A percentile compares a stretch with the other conserved stretches of the same genome.
Conservation (phyloP, 257 asterid species). For the Solanum pennellii region DNA sequence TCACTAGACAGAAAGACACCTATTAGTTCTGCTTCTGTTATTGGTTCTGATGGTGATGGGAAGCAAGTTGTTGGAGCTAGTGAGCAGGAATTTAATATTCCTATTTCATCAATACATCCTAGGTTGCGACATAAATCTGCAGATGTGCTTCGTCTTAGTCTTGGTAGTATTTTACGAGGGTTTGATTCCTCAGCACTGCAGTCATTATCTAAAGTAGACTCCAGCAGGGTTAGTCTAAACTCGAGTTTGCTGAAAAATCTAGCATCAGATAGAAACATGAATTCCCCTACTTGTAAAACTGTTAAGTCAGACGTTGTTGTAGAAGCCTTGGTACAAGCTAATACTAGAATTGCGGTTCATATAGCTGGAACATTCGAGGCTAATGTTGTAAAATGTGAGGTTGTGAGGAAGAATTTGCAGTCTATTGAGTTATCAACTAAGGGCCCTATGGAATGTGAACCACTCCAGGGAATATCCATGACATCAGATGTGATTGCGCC, state of each 20-base stretch:
- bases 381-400: constrained; percentile 34
- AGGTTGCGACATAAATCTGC: constrained; percentile 17
- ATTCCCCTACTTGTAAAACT: constrained; percentile 3
- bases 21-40: constrained; percentile 6
- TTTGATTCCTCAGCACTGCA: constrained; percentile 12
- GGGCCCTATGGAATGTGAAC: constrained; percentile 39
- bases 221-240: constrained; percentile 6
- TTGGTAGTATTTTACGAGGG: constrained; percentile 25
- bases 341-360: constrained; percentile 25
- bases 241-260: constrained; percentile 12
- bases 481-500: constrained; percentile 1
- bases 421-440: constrained; percentile 11
- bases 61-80: constrained; percentile 19
- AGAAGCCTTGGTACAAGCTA: constrained; percentile 22
- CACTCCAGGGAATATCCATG: constrained; percentile 18
- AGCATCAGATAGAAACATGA: constrained; percentile 9
- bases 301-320: constrained; percentile 63
- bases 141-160: constrained; percentile 60
- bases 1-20: constrained; percentile 4
- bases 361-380: constrained; percentile 16
- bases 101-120: constrained; percentile 9
- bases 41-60: constrained; percentile 19
- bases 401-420: constrained; percentile 14
- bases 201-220: constrained; percentile 8
- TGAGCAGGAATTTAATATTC: constrained; percentile 16